Evolutionary conservation across 2,329 filamentous ascomycete species (phyloP), one percentile per base, ranked within the genome.

Genomic region (Cercospora berteroae): DNA sequence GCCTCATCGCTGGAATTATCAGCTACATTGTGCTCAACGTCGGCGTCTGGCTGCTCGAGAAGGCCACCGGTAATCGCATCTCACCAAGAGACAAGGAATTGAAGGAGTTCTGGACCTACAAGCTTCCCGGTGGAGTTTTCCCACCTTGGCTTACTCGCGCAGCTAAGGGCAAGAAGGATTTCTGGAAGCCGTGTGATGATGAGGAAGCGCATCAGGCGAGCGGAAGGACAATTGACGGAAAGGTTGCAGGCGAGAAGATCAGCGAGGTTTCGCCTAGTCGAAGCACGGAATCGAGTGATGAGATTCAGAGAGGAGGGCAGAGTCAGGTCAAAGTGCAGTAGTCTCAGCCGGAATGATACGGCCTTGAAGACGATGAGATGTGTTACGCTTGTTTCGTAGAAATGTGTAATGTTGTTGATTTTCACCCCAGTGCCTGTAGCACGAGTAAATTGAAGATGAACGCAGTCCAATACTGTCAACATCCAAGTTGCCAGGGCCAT

Each of bases 71-170:
- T 1, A 92, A 92, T 52, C 87, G 90, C 44, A 86, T 96, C 70
- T 85, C 89, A 7, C 92, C 93, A 0, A 84, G 86, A 5, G 91
- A 94, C 79, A 90, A 92, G 80, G 85, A 90, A 7, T 83, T 90
- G 74, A 92, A 92, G 78, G 92, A 95, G 67, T 86, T 84, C 9
- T 96, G 92, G 93, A 91, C 90, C 0, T 94, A 88, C 82, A 88
- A 86, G 74, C 85, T 94, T 31, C 86, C 89, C 1, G 91, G 92
- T 16, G 92, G 92, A 0, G 80, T 95, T 60, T 79, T 94, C 27
- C 92, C 92, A 0, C 87, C 87, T 0, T 96, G 92, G 92, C 76
- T 93, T 61, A 81, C 83, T 66, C 85, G 92, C 31, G 81, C 90
- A 4, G 76, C 79, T 0, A 80, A 80, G 42, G 92, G 92, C 29